Evolutionary conservation across 2,329 filamentous ascomycete genomes (phyloP), one percentile per base, ranked within the genome.

Genomic region (Zymoseptoria pseudotritici): DNA sequence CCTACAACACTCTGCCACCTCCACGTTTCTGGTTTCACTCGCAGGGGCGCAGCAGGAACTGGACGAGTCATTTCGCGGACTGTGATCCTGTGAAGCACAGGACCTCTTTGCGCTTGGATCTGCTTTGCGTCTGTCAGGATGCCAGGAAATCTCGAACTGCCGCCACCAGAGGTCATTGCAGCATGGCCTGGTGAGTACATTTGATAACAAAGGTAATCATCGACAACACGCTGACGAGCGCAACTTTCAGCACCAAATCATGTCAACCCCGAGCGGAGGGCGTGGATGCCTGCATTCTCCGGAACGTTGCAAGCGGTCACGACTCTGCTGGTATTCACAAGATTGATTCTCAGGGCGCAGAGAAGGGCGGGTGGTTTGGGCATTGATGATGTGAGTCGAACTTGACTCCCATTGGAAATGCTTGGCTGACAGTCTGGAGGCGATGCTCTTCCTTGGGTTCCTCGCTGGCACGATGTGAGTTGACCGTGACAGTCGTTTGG

Each of bases 211-310:
- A n/a, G 22, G 13, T 29, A 11, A 11, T 7, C 10, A 29, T 31
- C 22, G 22, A 19, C 22, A 53, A 13, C 13, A 19, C 21, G 52
- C 52, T 53, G 22, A 31, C 22, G 13, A 46, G 13, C 36, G 11
- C 52, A 11, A 26, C 6, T 5, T 53, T 9, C 19, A 20, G 53
- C 56, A 53, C 61, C 67, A 22, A 71, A 71, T 53, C 65, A 67
- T 61, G 60, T 57, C 21, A 58, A 73, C 46, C 70, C 72, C 0
- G 54, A 58, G 2, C 64, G 62, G 50, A 60, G 72, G 53, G 63
- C 50, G 51, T 75, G 72, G 72, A 69, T 73, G 61, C 67, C 69
- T 24, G 57, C 62, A 22, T 73, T 69, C 50, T 64, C 67, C n/a
- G 63, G 68, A 11, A 61, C 63, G 3, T 60, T 73, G 7, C 66